phyloP scores from a whole-genome alignment of 768 basidiomycete genomes.

The Mrakia blollopis region DNA sequence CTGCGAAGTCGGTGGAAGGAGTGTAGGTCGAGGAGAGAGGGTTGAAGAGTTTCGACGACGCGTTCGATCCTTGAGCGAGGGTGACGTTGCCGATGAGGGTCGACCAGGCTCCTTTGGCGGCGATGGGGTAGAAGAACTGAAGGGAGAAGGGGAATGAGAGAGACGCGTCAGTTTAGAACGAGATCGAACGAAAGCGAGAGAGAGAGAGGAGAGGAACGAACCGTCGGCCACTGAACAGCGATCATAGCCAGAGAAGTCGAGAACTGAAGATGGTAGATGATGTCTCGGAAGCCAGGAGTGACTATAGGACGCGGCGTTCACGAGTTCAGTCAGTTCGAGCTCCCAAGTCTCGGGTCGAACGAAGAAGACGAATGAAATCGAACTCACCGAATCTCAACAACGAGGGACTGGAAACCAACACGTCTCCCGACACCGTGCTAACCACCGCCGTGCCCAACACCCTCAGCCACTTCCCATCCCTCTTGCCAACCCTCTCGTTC shows the following conservation, averaged over 20 bases:
- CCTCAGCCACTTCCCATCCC: slow-evolving; percentile 54
- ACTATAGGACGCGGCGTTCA: slow-evolving; percentile 51
- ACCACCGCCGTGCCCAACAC: slow-evolving; percentile 83
- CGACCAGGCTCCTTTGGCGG: slow-evolving; percentile 84
- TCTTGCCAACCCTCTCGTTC: slow-evolving; percentile 33
- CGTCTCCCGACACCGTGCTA: slow-evolving; percentile 88
- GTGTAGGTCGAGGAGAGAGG: slow-evolving; percentile 57
- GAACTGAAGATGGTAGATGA: slow-evolving; percentile 92
- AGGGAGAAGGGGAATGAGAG: neutral
- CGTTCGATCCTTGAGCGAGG: slow-evolving; percentile 51
- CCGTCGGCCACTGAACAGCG: slow-evolving; percentile 81
- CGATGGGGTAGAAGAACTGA: slow-evolving; percentile 68
- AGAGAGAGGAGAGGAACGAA: slow-evolving; percentile 50
- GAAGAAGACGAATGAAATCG: slow-evolving; percentile 10
- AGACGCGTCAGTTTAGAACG: neutral
- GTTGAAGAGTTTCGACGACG: slow-evolving; percentile 58
- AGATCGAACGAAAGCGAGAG: neutral
- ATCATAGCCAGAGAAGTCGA: slow-evolving; percentile 71
- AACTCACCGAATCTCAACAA: slow-evolving; percentile 79
- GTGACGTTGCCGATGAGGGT: slow-evolving; percentile 62
- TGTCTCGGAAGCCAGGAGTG: slow-evolving; percentile 85
- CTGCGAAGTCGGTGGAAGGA: slow-evolving; percentile 65
- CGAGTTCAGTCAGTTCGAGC: slow-evolving; percentile 26
- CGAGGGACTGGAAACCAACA: slow-evolving; percentile 75
- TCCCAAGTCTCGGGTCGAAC: neutral